Percentiles rank a stretch among this genome's conserved stretches.
These are phyloP conservation scores for Fragaria iinumae DNA, from an alignment of 306 rosid species.

Conservation along the genomic window DNA sequence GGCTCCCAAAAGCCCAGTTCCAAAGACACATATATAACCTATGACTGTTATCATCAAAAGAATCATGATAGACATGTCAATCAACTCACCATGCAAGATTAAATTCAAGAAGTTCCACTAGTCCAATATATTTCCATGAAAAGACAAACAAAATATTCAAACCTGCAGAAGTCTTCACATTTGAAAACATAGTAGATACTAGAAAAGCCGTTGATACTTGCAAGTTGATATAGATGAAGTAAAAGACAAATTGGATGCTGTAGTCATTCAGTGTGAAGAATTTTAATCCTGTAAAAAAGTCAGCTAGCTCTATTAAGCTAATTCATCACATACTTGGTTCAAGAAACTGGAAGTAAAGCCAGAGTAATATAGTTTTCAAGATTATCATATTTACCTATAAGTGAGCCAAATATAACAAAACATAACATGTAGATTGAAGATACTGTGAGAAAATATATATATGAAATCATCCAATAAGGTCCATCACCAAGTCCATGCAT, in stretches of 20 bases:
- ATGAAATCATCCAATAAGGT: conserved; percentile 88
- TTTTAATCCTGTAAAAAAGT: conserved; percentile 61
- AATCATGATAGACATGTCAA: conserved; percentile 14
- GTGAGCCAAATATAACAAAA: conserved; percentile 84
- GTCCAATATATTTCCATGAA: not conserved
- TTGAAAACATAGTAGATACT: conserved; percentile 61
- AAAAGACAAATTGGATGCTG: conserved; percentile 79
- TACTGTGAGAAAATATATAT: conserved; percentile 64
- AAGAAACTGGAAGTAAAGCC: conserved; percentile 24
- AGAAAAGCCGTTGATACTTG: conserved; percentile 80
- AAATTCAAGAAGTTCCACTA: not conserved
- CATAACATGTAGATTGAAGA: conserved; percentile 75
- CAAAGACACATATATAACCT: conserved; percentile 76
- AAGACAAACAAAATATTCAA: conserved; percentile 29
- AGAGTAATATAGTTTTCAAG: conserved; percentile 4
- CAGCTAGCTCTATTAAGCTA: conserved; percentile 29
- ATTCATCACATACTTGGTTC: conserved; percentile 11
- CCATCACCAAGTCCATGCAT: conserved; percentile 98
- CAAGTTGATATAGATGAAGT: conserved; percentile 77
- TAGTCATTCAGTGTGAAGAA: conserved; percentile 80
- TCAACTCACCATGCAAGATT: conserved; percentile 16
- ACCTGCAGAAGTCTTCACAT: conserved; percentile 88
- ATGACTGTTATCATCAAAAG: conserved; percentile 46
- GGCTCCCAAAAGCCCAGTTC: conserved; percentile 77
- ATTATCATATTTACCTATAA: conserved; percentile 48